Conservation (phyloP, 306 rosid species). For the Fragaria iinumae region DNA sequence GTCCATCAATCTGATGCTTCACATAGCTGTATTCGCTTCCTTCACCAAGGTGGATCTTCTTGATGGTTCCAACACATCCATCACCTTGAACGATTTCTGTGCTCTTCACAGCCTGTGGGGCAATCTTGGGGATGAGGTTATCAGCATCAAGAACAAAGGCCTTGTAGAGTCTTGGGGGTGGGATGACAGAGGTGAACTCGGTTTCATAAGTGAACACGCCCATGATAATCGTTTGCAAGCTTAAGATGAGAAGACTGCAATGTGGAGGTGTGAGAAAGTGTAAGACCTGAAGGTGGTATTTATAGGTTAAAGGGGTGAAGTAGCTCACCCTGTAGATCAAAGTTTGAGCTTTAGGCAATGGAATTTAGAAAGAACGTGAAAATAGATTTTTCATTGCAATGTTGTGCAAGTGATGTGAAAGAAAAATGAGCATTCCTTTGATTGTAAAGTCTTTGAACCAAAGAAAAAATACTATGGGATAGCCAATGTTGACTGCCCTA, state of each 20-base stretch:
- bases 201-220: neutral
- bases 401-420: neutral
- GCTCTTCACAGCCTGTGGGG: too few species aligned
- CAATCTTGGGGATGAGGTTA: too few species aligned
- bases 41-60: too few species aligned
- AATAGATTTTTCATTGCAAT: neutral
- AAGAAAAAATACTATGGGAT: neutral
- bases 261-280: neutral
- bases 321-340: neutral
- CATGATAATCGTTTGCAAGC: conserved; percentile 14
- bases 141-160: too few species aligned
- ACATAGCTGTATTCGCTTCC: too few species aligned
- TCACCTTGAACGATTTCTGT: too few species aligned
- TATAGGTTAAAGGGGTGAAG: conserved; percentile 11
- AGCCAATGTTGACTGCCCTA: neutral
- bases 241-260: neutral
- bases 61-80: neutral
- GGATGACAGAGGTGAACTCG: neutral
- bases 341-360: neutral
- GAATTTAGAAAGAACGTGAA: neutral
- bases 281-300: neutral
- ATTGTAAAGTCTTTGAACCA: neutral
- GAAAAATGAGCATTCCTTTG: neutral
- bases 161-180: too few species aligned
- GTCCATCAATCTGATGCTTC: too few species aligned